Conservation (phyloP, 1,284 basidiomycete species). For the Xerocomus minutiporus region DNA sequence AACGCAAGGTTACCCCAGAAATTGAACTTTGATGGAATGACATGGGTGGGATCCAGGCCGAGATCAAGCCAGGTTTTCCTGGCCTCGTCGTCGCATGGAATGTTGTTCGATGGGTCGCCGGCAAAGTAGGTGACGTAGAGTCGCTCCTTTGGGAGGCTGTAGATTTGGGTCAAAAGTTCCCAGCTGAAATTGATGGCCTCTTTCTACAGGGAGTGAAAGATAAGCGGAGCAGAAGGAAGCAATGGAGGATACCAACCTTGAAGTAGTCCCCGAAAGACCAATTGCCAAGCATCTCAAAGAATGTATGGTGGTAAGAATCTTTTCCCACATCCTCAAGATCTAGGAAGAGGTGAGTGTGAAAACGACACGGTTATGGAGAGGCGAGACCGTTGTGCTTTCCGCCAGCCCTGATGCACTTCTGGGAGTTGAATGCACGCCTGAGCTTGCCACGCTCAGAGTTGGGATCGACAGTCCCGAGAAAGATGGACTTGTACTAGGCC, state of each 20-base stretch:
- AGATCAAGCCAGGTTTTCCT: constrained; percentile 83
- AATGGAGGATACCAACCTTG: constrained; percentile 56
- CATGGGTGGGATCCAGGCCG: constrained; percentile 86
- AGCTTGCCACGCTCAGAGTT: constrained; percentile 84
- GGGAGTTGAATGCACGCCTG: constrained; percentile 91
- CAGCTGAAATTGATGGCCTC: constrained; percentile 92
- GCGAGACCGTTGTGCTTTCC: constrained; percentile 94
- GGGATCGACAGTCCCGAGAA: constrained; percentile 94
- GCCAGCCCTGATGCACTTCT: constrained; percentile 97
- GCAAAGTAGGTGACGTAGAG: constrained; percentile 99
- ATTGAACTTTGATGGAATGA: constrained; percentile 95
- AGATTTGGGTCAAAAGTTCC: constrained; percentile 89
- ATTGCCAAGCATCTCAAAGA: constrained; percentile 99
- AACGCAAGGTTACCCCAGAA: constrained; percentile 98
- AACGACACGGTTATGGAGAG: not conserved
- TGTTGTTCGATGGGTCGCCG: constrained; percentile 81
- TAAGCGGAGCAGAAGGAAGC: not conserved
- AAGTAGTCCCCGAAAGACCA: constrained; percentile 99
- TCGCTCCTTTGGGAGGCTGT: constrained; percentile 83
- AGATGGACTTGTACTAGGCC: constrained; percentile 88
- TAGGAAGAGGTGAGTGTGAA: constrained; percentile 31
- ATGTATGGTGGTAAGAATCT: constrained; percentile 95
- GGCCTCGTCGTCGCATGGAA: constrained; percentile 87
- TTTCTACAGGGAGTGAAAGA: constrained; percentile 50
- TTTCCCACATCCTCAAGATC: constrained; percentile 98